Evolutionary conservation across 139 green algal genomes (phyloP).

Genomic region (Choricystis sp.): DNA sequence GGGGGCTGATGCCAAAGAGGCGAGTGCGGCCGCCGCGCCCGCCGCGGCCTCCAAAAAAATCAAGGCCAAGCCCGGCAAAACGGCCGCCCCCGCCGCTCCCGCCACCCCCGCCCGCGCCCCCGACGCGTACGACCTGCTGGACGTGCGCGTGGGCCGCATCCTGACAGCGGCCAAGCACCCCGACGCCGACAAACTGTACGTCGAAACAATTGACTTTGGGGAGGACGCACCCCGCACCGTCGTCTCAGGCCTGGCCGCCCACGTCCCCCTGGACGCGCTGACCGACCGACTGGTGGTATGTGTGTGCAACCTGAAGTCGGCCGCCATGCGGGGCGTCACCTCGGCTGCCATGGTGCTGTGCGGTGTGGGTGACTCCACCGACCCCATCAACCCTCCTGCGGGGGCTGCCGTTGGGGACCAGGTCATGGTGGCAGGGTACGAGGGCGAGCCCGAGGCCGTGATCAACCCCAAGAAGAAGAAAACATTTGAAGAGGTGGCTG

Average conservation of each 20-base stretch:
- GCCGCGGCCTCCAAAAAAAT: neutral
- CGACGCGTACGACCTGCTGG: constrained; percentile 22
- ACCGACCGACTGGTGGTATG: constrained; percentile 52
- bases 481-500: constrained; percentile 48
- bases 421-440: constrained; percentile 49
- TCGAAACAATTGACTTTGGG: constrained; percentile 92
- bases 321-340: constrained; percentile 85
- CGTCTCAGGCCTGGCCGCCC: constrained; percentile 84
- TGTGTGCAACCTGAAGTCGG: constrained; percentile 90
- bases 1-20: neutral
- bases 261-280: constrained; percentile 74
- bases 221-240: constrained; percentile 63
- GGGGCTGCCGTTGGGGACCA: constrained; percentile 48
- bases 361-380: neutral
- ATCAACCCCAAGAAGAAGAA: constrained; percentile 86
- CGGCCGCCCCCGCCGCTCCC: neutral
- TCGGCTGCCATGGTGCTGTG: constrained; percentile 60
- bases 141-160: constrained; percentile 76
- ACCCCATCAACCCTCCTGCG: constrained; percentile 47
- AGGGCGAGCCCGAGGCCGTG: constrained; percentile 55
- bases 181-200: constrained; percentile 81
- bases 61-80: neutral
- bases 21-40: neutral
- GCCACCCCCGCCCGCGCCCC: neutral
- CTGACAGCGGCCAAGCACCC: constrained; percentile 54